Conservation (phyloP, 2,329 filamentous ascomycete species). For the Zasmidium cellare region DNA sequence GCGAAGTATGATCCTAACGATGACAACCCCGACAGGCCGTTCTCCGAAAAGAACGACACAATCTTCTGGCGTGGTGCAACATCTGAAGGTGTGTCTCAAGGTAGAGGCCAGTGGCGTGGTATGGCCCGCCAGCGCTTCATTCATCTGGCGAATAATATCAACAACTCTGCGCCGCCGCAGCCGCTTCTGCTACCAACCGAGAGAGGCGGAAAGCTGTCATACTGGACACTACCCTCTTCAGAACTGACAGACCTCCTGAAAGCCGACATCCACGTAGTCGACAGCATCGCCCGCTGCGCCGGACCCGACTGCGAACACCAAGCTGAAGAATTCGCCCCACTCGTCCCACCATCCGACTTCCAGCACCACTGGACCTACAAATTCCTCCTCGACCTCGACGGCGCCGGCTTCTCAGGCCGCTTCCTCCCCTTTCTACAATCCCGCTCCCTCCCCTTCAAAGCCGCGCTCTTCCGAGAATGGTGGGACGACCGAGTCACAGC, state of each 20-base stretch:
- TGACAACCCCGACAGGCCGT: slow-evolving; percentile 54
- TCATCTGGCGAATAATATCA: slow-evolving; percentile 65
- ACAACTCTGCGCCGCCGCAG: slow-evolving; percentile 49
- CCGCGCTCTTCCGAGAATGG: slow-evolving; percentile 76
- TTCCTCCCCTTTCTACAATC: slow-evolving; percentile 67
- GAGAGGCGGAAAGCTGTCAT: slow-evolving; percentile 48
- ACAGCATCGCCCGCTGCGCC: slow-evolving; percentile 58
- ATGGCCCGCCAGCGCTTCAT: slow-evolving; percentile 71
- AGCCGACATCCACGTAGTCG: slow-evolving; percentile 61
- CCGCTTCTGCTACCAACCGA: slow-evolving; percentile 57
- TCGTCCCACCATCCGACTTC: slow-evolving; percentile 50
- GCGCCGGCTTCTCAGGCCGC: slow-evolving; percentile 64
- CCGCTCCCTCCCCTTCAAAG: slow-evolving; percentile 67
- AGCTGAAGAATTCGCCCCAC: slow-evolving; percentile 51
- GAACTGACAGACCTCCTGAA: slow-evolving; percentile 57
- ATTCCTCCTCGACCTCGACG: slow-evolving; percentile 72
- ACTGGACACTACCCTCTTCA: slow-evolving; percentile 55
- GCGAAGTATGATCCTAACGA: slow-evolving; percentile 53
- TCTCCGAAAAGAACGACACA: slow-evolving; percentile 61
- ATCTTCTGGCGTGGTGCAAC: slow-evolving; percentile 77
- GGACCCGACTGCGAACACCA: slow-evolving; percentile 56
- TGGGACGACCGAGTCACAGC: slow-evolving; percentile 71
- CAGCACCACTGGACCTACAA: slow-evolving; percentile 63
- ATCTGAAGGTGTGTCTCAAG: slow-evolving; percentile 54
- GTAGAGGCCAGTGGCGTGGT: slow-evolving; percentile 60